These are phyloP conservation scores for Ceriops tagal DNA, from an alignment of 345 rosid species.

Conservation along the genomic window DNA sequence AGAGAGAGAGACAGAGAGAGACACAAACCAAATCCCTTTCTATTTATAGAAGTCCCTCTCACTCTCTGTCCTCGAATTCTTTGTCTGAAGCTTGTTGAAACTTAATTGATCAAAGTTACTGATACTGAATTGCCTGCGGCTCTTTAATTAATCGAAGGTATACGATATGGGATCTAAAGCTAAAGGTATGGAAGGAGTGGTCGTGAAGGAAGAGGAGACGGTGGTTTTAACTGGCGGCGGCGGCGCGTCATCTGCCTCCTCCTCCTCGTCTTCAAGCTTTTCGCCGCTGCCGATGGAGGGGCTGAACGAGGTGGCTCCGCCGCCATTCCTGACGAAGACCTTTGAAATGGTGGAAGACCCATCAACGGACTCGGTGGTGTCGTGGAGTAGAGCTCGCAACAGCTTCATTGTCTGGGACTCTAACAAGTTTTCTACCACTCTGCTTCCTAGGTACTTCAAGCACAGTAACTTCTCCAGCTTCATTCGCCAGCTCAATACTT, in stretches of 20 bases:
- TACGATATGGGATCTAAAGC: no score
- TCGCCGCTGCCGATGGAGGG: conserved; percentile 74
- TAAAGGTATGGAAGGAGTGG: conserved; percentile 25
- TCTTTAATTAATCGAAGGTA: no score
- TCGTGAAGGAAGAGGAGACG: conserved; percentile 43
- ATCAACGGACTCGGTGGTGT: conserved; percentile 21
- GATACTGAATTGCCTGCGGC: no score
- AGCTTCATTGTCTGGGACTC: conserved; percentile 34
- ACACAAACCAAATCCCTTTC: not conserved
- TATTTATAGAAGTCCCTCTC: conserved; percentile 17
- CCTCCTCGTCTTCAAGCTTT: conserved; percentile 38
- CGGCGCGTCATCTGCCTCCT: conserved; percentile 19
- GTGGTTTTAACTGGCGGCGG: conserved; percentile 14
- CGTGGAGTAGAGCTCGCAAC: conserved; percentile 25
- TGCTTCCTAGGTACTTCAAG: conserved; percentile 32
- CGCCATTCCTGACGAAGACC: conserved; percentile 27
- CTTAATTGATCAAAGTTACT: no score
- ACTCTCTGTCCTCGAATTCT: no score
- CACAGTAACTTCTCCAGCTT: conserved; percentile 35
- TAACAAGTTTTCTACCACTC: conserved; percentile 17
- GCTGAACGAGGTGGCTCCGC: conserved; percentile 63
- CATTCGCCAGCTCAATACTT: conserved; percentile 36
- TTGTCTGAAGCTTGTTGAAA: no score
- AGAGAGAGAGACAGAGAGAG: no score
- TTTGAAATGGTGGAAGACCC: conserved; percentile 30